A percentile compares a stretch with the other conserved stretches of the same genome.
These are phyloP conservation scores for Trichoderma reesei DNA, from an alignment of 495 filamentous ascomycete species.

Conservation along the genomic window DNA sequence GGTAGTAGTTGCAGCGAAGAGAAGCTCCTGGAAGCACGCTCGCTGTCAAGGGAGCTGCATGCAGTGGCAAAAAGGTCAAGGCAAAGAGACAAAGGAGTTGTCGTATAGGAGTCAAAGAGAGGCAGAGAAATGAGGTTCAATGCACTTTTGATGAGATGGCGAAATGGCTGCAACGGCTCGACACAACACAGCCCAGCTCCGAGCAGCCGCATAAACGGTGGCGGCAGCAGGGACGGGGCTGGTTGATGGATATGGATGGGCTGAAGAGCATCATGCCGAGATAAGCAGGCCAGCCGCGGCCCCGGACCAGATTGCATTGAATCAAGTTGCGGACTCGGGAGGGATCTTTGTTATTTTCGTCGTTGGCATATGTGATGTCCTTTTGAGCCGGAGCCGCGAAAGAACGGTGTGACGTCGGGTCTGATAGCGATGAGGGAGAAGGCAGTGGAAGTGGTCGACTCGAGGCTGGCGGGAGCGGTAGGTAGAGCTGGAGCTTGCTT, in stretches of 20 bases:
- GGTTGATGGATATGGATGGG: background rate
- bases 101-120: no score
- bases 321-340: background rate
- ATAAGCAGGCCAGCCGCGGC: background rate
- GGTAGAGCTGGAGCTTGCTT: no score
- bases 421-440: no score
- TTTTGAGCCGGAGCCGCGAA: background rate
- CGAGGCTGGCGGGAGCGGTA: no score
- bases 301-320: background rate
- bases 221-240: background rate
- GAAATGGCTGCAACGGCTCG: background rate
- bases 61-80: background rate
- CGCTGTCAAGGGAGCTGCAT: background rate
- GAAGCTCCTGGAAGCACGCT: background rate
- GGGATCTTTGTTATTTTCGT: background rate
- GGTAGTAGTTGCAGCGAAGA: background rate
- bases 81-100: background rate
- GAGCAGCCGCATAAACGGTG: background rate
- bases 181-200: background rate
- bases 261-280: background rate
- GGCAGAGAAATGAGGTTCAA: background rate
- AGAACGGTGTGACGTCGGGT: slow-evolving; percentile 1
- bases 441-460: no score
- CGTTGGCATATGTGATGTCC: background rate
- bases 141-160: background rate